These are phyloP conservation scores for Colletotrichum echinochloae DNA, from an alignment of 2,329 filamentous ascomycete species.

Conservation along the genomic window DNA sequence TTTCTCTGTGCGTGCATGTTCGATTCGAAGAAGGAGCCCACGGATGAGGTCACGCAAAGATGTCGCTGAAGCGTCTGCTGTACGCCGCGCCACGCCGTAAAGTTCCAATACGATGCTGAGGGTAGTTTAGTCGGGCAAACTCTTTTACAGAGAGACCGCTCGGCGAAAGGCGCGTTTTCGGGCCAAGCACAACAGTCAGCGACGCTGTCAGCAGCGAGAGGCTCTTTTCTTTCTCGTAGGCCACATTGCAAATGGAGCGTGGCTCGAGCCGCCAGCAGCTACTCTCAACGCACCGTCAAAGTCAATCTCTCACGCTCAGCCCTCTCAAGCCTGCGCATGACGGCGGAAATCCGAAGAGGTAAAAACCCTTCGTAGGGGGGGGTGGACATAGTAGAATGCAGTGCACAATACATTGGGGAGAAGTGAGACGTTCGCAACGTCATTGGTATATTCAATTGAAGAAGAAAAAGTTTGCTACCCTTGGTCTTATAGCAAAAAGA, in stretches of 20 bases:
- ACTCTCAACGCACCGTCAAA: not conserved
- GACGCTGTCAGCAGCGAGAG: slow-evolving; percentile 4
- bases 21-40: not conserved
- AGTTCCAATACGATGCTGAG: not conserved
- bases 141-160: not conserved
- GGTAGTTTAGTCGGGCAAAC: not conserved
- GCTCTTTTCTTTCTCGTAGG: not conserved
- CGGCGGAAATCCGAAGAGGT: not conserved
- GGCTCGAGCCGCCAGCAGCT: not conserved
- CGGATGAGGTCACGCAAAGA: too few relatives aligned
- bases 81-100: not conserved
- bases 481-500: slow-evolving; percentile 2
- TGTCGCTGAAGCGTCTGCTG: not conserved
- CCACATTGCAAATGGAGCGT: not conserved
- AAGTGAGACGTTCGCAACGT: not conserved
- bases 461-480: slow-evolving; percentile 23
- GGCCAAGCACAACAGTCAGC: not conserved
- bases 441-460: slow-evolving; percentile 20
- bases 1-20: not conserved
- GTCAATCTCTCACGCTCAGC: not conserved
- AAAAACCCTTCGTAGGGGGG: not conserved
- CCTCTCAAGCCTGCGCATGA: not conserved
- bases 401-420: not conserved
- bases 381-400: not conserved
- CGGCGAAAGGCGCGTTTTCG: not conserved